Conservation (phyloP, 306 rosid species). For the Cucurbita moschata region DNA sequence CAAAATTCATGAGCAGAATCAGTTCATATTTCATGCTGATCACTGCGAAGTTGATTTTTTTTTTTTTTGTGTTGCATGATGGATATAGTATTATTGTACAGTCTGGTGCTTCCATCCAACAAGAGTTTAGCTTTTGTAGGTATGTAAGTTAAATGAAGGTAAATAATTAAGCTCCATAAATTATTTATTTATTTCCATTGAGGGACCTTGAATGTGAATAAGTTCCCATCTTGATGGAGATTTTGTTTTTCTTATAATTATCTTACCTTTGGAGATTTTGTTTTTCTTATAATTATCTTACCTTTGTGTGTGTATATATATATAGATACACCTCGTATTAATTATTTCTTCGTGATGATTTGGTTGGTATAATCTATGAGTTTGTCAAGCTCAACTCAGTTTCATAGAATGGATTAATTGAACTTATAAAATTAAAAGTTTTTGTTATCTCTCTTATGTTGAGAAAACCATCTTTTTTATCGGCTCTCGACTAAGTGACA, state of each 20-base stretch:
- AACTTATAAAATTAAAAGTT: not conserved
- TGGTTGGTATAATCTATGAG: not conserved
- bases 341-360: not conserved
- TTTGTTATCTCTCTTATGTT: not conserved
- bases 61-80: not conserved
- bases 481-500: not conserved
- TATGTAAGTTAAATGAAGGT: constrained; percentile 21
- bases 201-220: not conserved
- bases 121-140: not conserved
- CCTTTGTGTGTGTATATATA: no score
- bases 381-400: not conserved
- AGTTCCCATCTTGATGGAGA: not conserved
- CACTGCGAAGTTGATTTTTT: not conserved
- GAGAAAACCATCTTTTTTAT: not conserved
- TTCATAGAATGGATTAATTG: not conserved
- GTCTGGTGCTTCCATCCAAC: not conserved
- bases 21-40: not conserved
- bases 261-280: no score
- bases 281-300: no score
- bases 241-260: no score
- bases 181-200: not conserved
- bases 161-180: constrained; percentile 11
- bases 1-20: not conserved
- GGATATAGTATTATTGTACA: not conserved
- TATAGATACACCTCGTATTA: no score